Evolutionary conservation across 2,329 filamentous ascomycete species (phyloP), one percentile per base, ranked within the genome.

Genomic region (Xylariaceae sp.): DNA sequence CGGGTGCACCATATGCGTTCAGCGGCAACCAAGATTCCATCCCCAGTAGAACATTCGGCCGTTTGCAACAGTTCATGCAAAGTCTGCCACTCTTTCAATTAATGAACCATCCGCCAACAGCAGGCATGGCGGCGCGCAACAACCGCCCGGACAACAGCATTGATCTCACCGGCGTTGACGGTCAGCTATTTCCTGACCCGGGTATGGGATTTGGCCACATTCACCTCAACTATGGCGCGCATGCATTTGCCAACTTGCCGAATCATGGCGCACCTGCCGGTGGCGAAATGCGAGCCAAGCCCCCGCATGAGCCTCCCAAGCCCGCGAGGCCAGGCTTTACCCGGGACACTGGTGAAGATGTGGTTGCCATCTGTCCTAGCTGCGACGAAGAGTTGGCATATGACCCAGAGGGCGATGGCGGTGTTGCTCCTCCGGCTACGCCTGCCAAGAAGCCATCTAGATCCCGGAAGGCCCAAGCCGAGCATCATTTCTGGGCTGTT

Each of bases 401-500:
- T 35, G 85, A 88, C 11, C 78, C 78, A n/a, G n/a, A n/a, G n/a
- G n/a, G n/a, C 0, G 57, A 60, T 29, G 53, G 35, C 3, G 58
- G 66, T 1, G 63, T 67, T 27, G 52, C 47, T 12, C 52, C 56
- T 17, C 46, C 52, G 21, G 46, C 47, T 14, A 55, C 56, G 4
- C 57, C 61, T 0, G 34, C 54, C 2, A 67, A 65, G 55, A 71
- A 64, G n/a, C n/a, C n/a, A 44, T 52, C 61, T 19, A 62, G 66
- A 13, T 71, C 65, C 27, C 65, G 66, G 33, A 79, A 73, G 53
- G 66, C 71, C 14, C 63, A 68, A 5, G 73, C 71, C 15, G 88
- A 94, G 62, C 81, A 86, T 56, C 85, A 95, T 54, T 90, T 97
- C 46, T 97, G 89, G 88, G 83, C 92, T 1, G 73, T 92, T 24